Conservation (phyloP, 2,329 filamentous ascomycete genomes). For the Talaromyces islandicus region DNA sequence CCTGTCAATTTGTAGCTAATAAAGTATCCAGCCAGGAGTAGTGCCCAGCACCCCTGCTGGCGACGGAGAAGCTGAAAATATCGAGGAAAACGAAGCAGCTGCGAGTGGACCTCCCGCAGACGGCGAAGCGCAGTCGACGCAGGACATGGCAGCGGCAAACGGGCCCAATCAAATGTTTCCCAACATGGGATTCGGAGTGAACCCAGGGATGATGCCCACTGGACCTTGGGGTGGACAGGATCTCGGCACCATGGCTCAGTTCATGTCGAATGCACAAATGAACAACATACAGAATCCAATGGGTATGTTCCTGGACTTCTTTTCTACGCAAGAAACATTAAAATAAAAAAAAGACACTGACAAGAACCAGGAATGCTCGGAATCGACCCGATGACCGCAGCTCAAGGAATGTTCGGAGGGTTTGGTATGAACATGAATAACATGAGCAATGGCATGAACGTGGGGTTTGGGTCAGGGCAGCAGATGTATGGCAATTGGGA, state of each 20-base stretch:
- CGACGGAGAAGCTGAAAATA: background rate
- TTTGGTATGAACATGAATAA: constrained; percentile 76
- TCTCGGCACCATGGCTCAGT: constrained; percentile 69
- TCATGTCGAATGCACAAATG: constrained; percentile 41
- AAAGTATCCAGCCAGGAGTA: background rate
- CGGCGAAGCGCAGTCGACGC: constrained; percentile 8
- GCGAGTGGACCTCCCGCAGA: constrained; percentile 5
- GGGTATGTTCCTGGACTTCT: constrained; percentile 58
- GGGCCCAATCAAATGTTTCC: constrained; percentile 13
- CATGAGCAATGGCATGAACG: constrained; percentile 69
- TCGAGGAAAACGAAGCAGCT: constrained; percentile 6
- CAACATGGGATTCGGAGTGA: constrained; percentile 40
- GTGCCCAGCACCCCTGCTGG: background rate
- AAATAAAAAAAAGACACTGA: constrained; percentile 20
- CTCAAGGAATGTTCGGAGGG: constrained; percentile 45
- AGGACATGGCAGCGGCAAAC: constrained; percentile 10
- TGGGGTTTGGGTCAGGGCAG: constrained; percentile 54
- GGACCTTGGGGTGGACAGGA: constrained; percentile 60
- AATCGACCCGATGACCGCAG: constrained; percentile 60
- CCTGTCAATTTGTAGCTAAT: background rate
- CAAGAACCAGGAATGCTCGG: constrained; percentile 62
- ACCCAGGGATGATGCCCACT: constrained; percentile 46
- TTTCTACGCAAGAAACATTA: too few relatives aligned
- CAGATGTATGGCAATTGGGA: constrained; percentile 75
- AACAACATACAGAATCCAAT: constrained; percentile 73